Evolutionary conservation across 345 rosid genomes (phyloP), one percentile per base, ranked within the genome.

Genomic region (Acer saccharum): DNA sequence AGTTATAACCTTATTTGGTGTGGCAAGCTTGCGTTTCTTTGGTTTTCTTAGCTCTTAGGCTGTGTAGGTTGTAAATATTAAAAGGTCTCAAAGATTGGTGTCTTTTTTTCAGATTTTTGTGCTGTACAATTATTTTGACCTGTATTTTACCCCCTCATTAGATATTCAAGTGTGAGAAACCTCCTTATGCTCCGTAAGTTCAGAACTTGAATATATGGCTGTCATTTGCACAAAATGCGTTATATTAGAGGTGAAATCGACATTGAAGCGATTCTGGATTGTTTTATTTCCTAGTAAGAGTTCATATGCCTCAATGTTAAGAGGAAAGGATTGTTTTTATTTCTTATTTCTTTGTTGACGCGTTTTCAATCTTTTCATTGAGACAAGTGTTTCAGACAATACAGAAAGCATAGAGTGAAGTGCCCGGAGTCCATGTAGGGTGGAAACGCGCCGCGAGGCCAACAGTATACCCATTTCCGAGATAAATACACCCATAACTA

Each of bases 391-490:
- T 16, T 69, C 77, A 80, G 20, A 4, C 27, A 4, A 77, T 46
- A 32, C 91, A 85, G 60, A 80, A 54, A 10, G 92, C 87, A 71
- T 29, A 80, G 10, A 85, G 84, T 65, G 83, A 84, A 67, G 79
- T 79, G 68, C 90, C 89, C 10, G 83, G 68, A 29, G 89, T 85
- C 89, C 88, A 87, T 32, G 82, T 77, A 6, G 87, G 82, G 48
- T 84, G 90, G 76, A 82, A 84, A 69, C 1, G 32, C 1, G 79
- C 86, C 6, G 39, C 6, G 21, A 77, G 55, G 48, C 83, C 72
- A 41, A 85, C 72, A 0, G 75, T 73, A 35, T 82, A 85, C 3
- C 87, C 86, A 55, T 79, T 83, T 17, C 89, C 90, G 11, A 85
- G 73, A 50, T 81, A 87, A 68, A 89, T 69, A 68, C 90, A 89